Conservation (phyloP, 495 filamentous ascomycete genomes). For the Delitschia confertaspora region DNA sequence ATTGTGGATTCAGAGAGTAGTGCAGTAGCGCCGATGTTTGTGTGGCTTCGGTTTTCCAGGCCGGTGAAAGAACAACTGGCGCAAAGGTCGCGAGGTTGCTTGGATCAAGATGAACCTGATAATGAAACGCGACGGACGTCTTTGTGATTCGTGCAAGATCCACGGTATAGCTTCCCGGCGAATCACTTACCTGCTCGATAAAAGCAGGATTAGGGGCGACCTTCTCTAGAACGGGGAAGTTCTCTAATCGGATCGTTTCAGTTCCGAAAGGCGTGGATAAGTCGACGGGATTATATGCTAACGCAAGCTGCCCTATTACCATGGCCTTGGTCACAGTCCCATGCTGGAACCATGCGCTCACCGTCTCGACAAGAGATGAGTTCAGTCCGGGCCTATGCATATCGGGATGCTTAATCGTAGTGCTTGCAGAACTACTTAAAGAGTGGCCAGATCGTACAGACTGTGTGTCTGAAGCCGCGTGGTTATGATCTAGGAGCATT, state of each 20-base stretch:
- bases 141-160: constrained; percentile 60
- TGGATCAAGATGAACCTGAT: constrained; percentile 75
- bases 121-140: constrained; percentile 83
- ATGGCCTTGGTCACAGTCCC: constrained; percentile 61
- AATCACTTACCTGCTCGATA: constrained; percentile 59
- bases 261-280: constrained; percentile 42
- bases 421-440: constrained; percentile 49
- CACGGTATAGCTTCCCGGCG: constrained; percentile 72
- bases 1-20: constrained; percentile 77
- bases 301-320: constrained; percentile 82
- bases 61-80: constrained; percentile 68
- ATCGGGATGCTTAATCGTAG: constrained; percentile 66
- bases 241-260: constrained; percentile 75
- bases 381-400: constrained; percentile 74
- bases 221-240: constrained; percentile 82
- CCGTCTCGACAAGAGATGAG: constrained; percentile 83
- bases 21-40: constrained; percentile 76
- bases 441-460: constrained; percentile 87
- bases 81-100: constrained; percentile 54
- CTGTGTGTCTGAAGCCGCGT: constrained; percentile 71
- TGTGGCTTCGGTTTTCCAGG: constrained; percentile 73
- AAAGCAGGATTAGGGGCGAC: constrained; percentile 92
- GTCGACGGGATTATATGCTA: constrained; percentile 64
- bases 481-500: constrained; percentile 42
- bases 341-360: constrained; percentile 73